These are phyloP conservation scores for Alternaria arborescens DNA, from an alignment of 2,329 filamentous ascomycete species.

Conservation along the genomic window DNA sequence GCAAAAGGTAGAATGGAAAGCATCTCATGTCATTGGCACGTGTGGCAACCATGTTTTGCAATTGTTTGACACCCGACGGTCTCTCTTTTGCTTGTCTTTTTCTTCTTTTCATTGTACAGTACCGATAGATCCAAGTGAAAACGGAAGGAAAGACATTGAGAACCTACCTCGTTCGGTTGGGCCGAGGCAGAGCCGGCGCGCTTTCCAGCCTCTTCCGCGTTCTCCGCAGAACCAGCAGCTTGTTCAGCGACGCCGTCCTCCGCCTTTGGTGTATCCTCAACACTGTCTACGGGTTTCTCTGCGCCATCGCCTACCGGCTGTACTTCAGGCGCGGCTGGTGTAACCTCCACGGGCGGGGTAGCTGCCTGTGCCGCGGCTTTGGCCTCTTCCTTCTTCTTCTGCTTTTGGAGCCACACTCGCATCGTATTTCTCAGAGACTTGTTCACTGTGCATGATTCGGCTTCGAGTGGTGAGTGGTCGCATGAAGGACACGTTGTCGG, in stretches of 20 bases:
- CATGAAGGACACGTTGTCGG: conserved; percentile 90
- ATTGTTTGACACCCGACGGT: conserved; percentile 22
- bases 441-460: conserved; percentile 85
- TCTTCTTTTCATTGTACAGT: conserved; percentile 14
- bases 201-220: conserved; percentile 20
- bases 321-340: conserved; percentile 31
- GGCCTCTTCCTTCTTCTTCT: conserved; percentile 67
- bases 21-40: conserved; percentile 31
- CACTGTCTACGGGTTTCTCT: conserved; percentile 42
- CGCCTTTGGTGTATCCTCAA: conserved; percentile 33
- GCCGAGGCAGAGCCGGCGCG: conserved; percentile 29
- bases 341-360: conserved; percentile 36
- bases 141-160: conserved; percentile 7
- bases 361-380: conserved; percentile 43
- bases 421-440: conserved; percentile 93
- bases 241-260: conserved; percentile 21
- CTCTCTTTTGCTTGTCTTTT: conserved; percentile 1
- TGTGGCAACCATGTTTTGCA: conserved; percentile 31
- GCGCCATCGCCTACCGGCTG: conserved; percentile 28
- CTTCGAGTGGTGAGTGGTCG: conserved; percentile 86
- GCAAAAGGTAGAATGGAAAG: conserved; percentile 13
- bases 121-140: conserved; percentile 9
- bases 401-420: conserved; percentile 90
- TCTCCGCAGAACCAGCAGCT: conserved; percentile 18
- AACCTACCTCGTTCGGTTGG: conserved; percentile 39